A percentile compares a stretch with the other conserved stretches of the same genome.
These are phyloP conservation scores for Mediolabrus comicus DNA, from an alignment of 108 stramenopile genomes.

Conservation along the genomic window DNA sequence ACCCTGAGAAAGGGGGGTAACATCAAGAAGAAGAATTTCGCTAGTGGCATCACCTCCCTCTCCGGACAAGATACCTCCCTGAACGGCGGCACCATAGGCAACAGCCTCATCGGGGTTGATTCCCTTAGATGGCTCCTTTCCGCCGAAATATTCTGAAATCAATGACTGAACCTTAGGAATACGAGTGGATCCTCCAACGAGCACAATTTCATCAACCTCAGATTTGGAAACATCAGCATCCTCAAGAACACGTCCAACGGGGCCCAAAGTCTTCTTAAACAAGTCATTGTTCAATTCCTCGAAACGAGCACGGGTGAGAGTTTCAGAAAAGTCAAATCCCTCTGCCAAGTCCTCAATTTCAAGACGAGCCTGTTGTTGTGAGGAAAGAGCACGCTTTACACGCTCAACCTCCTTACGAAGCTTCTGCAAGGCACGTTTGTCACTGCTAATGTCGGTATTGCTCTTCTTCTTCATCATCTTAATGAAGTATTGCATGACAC, in stretches of 20 bases:
- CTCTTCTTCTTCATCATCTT: slow-evolving; percentile 82
- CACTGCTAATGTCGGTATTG: slow-evolving; percentile 72
- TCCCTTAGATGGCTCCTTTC: slow-evolving; percentile 94
- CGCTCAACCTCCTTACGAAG: slow-evolving; percentile 88
- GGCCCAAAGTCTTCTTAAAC: slow-evolving; percentile 96
- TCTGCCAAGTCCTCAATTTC: slow-evolving; percentile 85
- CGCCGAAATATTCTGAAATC: slow-evolving; percentile 93
- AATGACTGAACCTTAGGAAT: slow-evolving; percentile 94
- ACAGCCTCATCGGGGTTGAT: slow-evolving; percentile 99
- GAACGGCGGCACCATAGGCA: slow-evolving; percentile 96
- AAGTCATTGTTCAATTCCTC: slow-evolving; percentile 97
- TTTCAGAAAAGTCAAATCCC: slow-evolving; percentile 82
- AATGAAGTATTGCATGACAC: slow-evolving; percentile 93
- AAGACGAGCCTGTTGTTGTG: slow-evolving; percentile 78
- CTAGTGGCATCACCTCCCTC: slow-evolving; percentile 91
- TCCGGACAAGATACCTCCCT: slow-evolving; percentile 86
- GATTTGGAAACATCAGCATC: slow-evolving; percentile 89
- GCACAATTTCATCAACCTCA: slow-evolving; percentile 95
- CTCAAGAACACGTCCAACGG: slow-evolving; percentile 91
- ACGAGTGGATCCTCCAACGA: slow-evolving; percentile 97
- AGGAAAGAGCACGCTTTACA: slow-evolving; percentile 88
- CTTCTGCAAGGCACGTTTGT: slow-evolving; percentile 87
- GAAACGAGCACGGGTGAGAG: slow-evolving; percentile 93
- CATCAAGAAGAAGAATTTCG: slow-evolving; percentile 86
- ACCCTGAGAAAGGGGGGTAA: slow-evolving; percentile 87